Evolutionary conservation across 2,329 filamentous ascomycete species (phyloP), one percentile per base, ranked within the genome.

Genomic region (Pyrenophora teres): DNA sequence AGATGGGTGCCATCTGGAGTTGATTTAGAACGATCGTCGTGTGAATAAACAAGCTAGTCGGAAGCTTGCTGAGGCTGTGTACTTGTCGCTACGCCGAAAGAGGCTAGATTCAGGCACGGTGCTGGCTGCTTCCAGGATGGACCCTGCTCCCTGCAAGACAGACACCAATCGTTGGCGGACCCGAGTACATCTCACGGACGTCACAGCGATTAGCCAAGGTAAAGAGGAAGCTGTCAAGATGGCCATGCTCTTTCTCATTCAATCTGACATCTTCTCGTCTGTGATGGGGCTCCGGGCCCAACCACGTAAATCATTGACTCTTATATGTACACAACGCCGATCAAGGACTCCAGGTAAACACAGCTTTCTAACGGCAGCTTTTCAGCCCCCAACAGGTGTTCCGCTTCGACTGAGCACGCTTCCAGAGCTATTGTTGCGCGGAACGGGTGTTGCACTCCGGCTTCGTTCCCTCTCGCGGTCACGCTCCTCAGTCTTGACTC

Each of bases 401-500:
- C 55, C 62, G 15, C 62, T 65, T 32, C 63, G 50, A 36, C 59
- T 62, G 8, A 64, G 31, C 10, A 56, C 57, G n/a, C 56, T 60
- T 1, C 55, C 48, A 0, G 58, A 62, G 47, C 64, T 67, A 19
- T 65, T 62, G 3, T 54, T 62, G 9, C 62, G 49, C 7, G 50
- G 25, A 7, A 65, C 58, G 1, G 67, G 67, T 9, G 67, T 70
- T 2, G 53, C 56, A 38, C 65, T 69, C 23, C 64, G 41, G 50
- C 60, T 65, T 16, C 64, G 54, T 39, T 65, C 62, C 23, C 58
- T 41, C 19, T 68, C 64, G 4, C 63, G 50, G 39, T 68, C 62
- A 18, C 64, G 50, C 44, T 70, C 68, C 23, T 71, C 68, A 8
- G 65, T 63, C 30, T 69, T 63, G 3, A 71, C 67, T 1, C 64